Base-by-base conservation (phyloP, 345 rosid species). In the Ceriops decandra region DNA sequence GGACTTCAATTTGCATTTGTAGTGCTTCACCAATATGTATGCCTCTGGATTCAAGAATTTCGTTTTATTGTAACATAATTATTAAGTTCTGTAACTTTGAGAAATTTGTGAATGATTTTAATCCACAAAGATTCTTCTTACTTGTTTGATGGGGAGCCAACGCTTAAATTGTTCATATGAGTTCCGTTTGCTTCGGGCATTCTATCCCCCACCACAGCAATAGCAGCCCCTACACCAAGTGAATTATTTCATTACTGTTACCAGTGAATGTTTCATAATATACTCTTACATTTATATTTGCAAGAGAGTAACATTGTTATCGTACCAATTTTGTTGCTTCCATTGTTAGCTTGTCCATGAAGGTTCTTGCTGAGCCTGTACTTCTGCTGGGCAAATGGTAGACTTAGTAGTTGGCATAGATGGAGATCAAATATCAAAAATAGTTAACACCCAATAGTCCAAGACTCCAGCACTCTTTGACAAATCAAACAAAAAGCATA, bases 281-380 rank as follows among this genome's bases (percentile, higher is more conserved):
- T 38, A 38, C 3, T 10, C 11, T 38, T 11, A 11, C 47, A 11
- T 38, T 10, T 2, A 38, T 11, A 38, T 38, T 38, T 38, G 15
- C 47, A 11, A 38, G 47, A 36, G 16, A 13, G 49, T 63, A 62
- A 28, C 17, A 36, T 6, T 30, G 27, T 17, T 16, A 1, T 71
- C 81, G 68, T 85, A 87, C 96, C 90, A 58, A 82, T 79, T 77
- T 85, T 92, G 84, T 76, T 88, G 68, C 79, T 79, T 47, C 84
- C 83, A 51, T 69, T 83, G 69, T 78, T 86, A 74, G 87, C 81
- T 85, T 88, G 98, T 72, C 93, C 95, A 31, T 86, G 91, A 63
- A 85, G 87, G 74, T 88, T 92, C 85, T 92, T 92, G 82, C 98
- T 85, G 52, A 92, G 89, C 76, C 98, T 85, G 82, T 88, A 92